Percentiles rank a stretch among this genome's conserved stretches.
These are phyloP conservation scores for Ustilago crameri DNA, from an alignment of 1,284 basidiomycete genomes.

Conservation along the genomic window DNA sequence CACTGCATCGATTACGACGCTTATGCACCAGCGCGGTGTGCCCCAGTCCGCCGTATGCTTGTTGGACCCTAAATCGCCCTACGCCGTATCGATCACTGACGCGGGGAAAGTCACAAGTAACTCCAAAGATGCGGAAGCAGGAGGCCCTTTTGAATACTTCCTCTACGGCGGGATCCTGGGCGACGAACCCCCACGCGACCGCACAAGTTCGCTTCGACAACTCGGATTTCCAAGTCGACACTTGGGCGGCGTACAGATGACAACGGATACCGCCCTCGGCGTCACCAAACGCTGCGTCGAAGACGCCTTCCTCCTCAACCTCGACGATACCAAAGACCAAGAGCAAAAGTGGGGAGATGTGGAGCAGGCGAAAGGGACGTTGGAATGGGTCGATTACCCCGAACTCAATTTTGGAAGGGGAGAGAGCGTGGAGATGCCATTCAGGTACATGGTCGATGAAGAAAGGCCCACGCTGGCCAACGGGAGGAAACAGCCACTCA, in stretches of 20 bases:
- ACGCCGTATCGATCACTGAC: constrained; percentile 51
- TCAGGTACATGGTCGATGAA: constrained; percentile 57
- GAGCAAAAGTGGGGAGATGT: constrained; percentile 27
- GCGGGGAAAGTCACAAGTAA: constrained; percentile 46
- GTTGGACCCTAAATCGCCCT: constrained; percentile 61
- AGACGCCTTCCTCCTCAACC: constrained; percentile 70
- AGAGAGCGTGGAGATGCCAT: constrained; percentile 64
- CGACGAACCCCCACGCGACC: constrained; percentile 87
- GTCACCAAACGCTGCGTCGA: constrained; percentile 89
- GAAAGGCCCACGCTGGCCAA: neutral
- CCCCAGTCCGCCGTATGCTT: constrained; percentile 69
- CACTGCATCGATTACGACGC: constrained; percentile 75
- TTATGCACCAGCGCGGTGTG: constrained; percentile 74
- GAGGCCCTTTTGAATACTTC: constrained; percentile 56
- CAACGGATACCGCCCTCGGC: constrained; percentile 94
- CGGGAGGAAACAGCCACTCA: constrained; percentile 34
- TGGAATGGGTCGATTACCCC: constrained; percentile 62
- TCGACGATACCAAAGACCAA: constrained; percentile 32
- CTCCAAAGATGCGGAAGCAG: constrained; percentile 21
- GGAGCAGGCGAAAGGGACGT: constrained; percentile 2
- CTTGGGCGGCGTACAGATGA: constrained; percentile 83
- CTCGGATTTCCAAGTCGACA: constrained; percentile 79
- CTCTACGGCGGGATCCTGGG: constrained; percentile 72
- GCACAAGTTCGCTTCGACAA: constrained; percentile 83
- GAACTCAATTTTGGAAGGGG: constrained; percentile 60